Evolutionary conservation across 805 yeast genomes (phyloP).

Genomic region (Teunomyces kruisii): DNA sequence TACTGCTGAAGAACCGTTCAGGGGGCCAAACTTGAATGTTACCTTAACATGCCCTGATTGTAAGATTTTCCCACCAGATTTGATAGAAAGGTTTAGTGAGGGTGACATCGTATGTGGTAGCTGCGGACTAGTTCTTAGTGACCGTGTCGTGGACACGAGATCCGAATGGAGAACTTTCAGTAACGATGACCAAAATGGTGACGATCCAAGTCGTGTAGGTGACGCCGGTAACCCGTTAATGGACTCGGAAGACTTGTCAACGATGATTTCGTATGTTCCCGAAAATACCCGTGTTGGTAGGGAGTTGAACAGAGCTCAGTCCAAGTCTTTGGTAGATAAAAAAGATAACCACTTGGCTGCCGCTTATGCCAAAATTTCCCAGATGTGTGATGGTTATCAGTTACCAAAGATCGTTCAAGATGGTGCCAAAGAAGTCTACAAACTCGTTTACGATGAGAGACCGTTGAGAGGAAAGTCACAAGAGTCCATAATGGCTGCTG

Average conservation of each 20-base stretch:
- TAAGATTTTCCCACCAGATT: constrained; percentile 91
- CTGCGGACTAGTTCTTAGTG: constrained; percentile 92
- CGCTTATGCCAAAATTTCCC: constrained; percentile 88
- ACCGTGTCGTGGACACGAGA: constrained; percentile 88
- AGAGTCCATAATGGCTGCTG: constrained; percentile 94
- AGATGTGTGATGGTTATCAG: constrained; percentile 96
- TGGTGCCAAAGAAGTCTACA: constrained; percentile 95
- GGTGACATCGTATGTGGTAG: constrained; percentile 98
- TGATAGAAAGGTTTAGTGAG: constrained; percentile 91
- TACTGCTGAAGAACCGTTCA: constrained; percentile 31
- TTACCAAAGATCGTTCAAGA: constrained; percentile 94
- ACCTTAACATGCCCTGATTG: constrained; percentile 95
- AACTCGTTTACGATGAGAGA: constrained; percentile 84
- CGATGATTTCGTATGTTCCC: constrained; percentile 85
- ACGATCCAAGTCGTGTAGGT: constrained; percentile 99
- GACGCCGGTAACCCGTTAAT: constrained; percentile 92
- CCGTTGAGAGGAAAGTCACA: constrained; percentile 86
- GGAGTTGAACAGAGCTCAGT: constrained; percentile 88
- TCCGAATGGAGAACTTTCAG: constrained; percentile 99
- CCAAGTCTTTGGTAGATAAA: constrained; percentile 78
- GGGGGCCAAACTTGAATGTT: constrained; percentile 83
- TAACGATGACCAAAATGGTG: constrained; percentile 96
- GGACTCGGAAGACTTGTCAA: constrained; percentile 88
- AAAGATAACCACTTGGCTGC: constrained; percentile 85
- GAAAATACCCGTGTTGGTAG: constrained; percentile 86